Base-by-base conservation (phyloP, 306 rosid species). In the Hylodesmum podocarpum region DNA sequence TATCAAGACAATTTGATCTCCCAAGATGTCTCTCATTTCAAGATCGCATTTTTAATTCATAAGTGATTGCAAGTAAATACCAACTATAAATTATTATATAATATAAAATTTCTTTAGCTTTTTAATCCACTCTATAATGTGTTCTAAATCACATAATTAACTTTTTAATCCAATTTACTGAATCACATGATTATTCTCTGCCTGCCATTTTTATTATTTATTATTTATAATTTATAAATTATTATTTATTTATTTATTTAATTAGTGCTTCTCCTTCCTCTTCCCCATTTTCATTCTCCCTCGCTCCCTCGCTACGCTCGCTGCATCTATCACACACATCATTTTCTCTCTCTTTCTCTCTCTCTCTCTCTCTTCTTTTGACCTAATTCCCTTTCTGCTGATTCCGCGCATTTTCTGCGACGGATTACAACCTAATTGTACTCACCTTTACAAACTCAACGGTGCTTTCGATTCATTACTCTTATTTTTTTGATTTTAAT, bases 231-330 rank as follows among this genome's bases (percentile, higher is more conserved):
- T n/a, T n/a, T n/a, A n/a, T n/a, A n/a, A n/a, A n/a, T n/a, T n/a
- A n/a, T n/a, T n/a, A n/a, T n/a, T n/a, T 8, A 31, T n/a, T 62
- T 1, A 59, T 16, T 63, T 53, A 44, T 12, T 58, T 15, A 74
- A 43, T 75, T 7, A 75, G 37, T 75, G 59, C 39, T 47, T 21
- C 47, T 27, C 39, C 47, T 27, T 62, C 70, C n/a, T 73, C 25
- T 29, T 66, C 73, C 46, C 72, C 31, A 41, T 62, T 49, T 8
- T 47, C 83, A 83, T 87, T 84, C 82, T 86, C 80, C 8, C 31
- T 22, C 28, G 12, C 16, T 54, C 44, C 3, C 19, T 24, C 76
- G 3, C 44, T 74, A n/a, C 50, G 5, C 19, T 13, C 53, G 5
- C 71, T 39, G 71, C 53, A 65, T 65, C 39, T 24, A 59, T 8